phyloP scores from a whole-genome alignment of 495 filamentous ascomycete species.

The Neurospora sp. region DNA sequence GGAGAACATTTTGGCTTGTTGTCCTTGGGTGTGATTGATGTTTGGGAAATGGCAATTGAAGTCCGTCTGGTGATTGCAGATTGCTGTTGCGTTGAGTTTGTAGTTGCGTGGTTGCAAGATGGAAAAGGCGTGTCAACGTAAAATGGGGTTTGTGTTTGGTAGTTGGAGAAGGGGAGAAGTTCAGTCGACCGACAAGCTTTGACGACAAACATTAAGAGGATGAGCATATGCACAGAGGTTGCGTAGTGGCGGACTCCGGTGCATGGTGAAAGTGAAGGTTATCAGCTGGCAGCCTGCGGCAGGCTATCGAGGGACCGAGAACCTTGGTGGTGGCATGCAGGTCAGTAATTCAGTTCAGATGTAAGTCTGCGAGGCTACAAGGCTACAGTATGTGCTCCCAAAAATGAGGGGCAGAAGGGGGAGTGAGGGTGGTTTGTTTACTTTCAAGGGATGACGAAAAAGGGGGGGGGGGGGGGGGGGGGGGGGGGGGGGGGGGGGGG shows the following conservation, averaged over 20 bases:
- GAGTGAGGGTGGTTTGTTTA: neutral
- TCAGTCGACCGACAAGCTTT: neutral
- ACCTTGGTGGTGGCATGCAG: neutral
- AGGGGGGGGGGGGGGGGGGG: neutral
- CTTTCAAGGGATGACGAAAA: neutral
- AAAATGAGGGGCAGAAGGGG: neutral
- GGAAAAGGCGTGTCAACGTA: neutral
- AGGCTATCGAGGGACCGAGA: neutral
- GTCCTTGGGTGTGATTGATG: neutral
- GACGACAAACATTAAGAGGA: neutral
- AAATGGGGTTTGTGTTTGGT: neutral
- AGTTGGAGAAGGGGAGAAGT: neutral
- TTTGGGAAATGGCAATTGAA: neutral
- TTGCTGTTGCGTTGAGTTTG: neutral
- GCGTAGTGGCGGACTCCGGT: neutral
- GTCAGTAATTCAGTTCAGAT: neutral
- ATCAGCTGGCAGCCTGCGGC: neutral
- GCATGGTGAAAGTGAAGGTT: neutral
- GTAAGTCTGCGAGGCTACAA: neutral
- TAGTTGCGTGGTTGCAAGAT: neutral
- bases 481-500: neutral
- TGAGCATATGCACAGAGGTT: neutral
- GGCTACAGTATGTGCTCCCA: neutral
- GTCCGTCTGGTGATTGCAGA: neutral
- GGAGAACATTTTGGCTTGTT: neutral